Conservation (phyloP, 2,329 filamentous ascomycete species). For the Aspergillus phoenicis region DNA sequence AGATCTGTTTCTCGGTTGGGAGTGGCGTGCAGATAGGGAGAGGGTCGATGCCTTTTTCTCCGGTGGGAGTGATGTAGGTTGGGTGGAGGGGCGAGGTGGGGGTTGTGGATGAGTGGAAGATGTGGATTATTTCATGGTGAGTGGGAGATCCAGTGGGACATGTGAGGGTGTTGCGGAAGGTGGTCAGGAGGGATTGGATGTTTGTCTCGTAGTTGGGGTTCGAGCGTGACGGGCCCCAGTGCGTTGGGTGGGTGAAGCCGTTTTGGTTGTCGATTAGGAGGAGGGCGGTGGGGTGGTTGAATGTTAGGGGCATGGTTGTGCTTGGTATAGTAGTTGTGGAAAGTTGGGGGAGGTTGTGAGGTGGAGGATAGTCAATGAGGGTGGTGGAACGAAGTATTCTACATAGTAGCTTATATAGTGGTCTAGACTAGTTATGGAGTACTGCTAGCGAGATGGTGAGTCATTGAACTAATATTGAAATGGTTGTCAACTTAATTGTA, state of each 20-base stretch:
- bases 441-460: too few relatives aligned
- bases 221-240: slow-evolving; percentile 47
- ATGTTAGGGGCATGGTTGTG: slow-evolving; percentile 16
- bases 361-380: background rate
- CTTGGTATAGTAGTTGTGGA: background rate
- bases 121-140: slow-evolving; percentile 46
- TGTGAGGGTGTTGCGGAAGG: slow-evolving; percentile 35
- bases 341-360: too few relatives aligned
- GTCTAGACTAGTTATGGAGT: background rate
- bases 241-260: slow-evolving; percentile 43
- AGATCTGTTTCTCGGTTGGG: slow-evolving; percentile 41
- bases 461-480: too few relatives aligned
- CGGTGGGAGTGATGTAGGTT: slow-evolving; percentile 24
- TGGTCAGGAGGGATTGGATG: slow-evolving; percentile 40
- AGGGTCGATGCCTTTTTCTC: slow-evolving; percentile 33
- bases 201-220: slow-evolving; percentile 51
- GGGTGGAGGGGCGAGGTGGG: slow-evolving; percentile 43
- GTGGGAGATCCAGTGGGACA: background rate
- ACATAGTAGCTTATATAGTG: background rate
- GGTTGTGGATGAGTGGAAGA: slow-evolving; percentile 48
- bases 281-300: slow-evolving; percentile 41
- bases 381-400: background rate
- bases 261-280: slow-evolving; percentile 54
- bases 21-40: slow-evolving; percentile 30
- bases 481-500: too few relatives aligned